Evolutionary conservation across 2,329 filamentous ascomycete genomes (phyloP), one percentile per base, ranked within the genome.

Genomic region (Arachnomyces sp.): DNA sequence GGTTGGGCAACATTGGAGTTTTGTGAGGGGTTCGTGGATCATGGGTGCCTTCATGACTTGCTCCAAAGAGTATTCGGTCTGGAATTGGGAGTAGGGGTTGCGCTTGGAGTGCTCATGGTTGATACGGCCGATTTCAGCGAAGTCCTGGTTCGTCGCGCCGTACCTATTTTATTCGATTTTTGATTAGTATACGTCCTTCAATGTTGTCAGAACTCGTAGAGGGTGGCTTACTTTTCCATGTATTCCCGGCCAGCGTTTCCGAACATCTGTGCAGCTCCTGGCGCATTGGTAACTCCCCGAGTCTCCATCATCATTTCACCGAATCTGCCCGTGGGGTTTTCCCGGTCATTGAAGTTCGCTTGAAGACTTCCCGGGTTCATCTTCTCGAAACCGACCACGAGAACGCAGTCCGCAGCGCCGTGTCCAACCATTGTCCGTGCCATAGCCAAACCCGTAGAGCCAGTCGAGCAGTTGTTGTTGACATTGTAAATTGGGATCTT

Each of bases 1-100:
- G 1, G 90, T 96, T 1, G 92, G 90, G 66, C 90, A 95, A 75
- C 90, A 96, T 69, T 96, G 92, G n/a, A 96, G 80, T 67, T 95
- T 96, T 43, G 92, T 96, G 41, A 96, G 74, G 12, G 90, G 90
- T 49, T 79, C 78, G 66, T 86, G 80, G 63, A 96, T 85, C 74
- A 79, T 84, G 44, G 85, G 72, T 0, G 85, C 69, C 29, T 81
- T 71, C 58, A 86, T 64, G 59, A 96, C 73, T 65, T 96, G 81
- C 25, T 94, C 84, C 31, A 82, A 77, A 0, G 84, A 84, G 70
- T 96, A 96, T 59, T 90, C 85, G 56, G 93, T 79, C 56, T 82
- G 83, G 73, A 98, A 96, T 65, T 96, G 90, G n/a, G 87, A 90
- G 73, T 98, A 98, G 7, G 90, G 90, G 72, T 96, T 96, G 51